A percentile compares a stretch with the other conserved stretches of the same genome.
Evolutionary conservation across 371 early-diverging fungal species (phyloP).

Genomic region (Funneliformis caledonium): DNA sequence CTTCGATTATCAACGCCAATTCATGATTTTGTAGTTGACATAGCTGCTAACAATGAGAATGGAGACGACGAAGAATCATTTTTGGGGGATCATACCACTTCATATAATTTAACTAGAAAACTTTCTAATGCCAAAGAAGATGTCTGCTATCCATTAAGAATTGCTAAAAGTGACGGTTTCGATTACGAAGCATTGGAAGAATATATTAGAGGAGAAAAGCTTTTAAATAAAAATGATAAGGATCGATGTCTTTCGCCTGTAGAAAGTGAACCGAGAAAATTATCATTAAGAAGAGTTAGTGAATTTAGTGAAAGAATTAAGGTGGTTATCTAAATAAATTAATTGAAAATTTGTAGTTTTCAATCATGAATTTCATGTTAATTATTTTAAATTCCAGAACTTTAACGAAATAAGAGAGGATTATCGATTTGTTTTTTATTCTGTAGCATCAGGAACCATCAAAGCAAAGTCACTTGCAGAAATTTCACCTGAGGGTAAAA

Average conservation of each 20-base stretch:
- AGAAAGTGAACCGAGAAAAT: background rate
- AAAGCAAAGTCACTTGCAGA: constrained; percentile 24
- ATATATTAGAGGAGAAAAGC: constrained; percentile 4
- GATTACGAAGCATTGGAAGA: constrained; percentile 35
- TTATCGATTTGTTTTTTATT: constrained; percentile 29
- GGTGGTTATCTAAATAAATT: background rate
- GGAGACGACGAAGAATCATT: background rate
- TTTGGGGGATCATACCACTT: background rate
- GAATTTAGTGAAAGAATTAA: background rate
- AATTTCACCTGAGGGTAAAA: constrained; percentile 44
- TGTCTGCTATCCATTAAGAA: constrained; percentile 9
- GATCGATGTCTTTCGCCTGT: background rate
- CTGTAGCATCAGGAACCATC: constrained; percentile 22
- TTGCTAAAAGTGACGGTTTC: background rate
- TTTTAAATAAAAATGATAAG: background rate
- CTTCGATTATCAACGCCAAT: background rate
- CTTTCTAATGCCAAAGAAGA: constrained; percentile 4
- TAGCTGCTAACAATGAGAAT: background rate
- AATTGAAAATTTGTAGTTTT: background rate
- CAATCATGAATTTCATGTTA: background rate
- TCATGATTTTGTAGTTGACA: background rate
- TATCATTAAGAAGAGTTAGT: background rate
- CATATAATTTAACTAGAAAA: constrained; percentile 16
- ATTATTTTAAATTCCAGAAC: background rate
- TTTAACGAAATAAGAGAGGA: constrained; percentile 1